Evolutionary conservation across 495 filamentous ascomycete genomes (phyloP).

Genomic region (Pyrenopolyporus hunteri): DNA sequence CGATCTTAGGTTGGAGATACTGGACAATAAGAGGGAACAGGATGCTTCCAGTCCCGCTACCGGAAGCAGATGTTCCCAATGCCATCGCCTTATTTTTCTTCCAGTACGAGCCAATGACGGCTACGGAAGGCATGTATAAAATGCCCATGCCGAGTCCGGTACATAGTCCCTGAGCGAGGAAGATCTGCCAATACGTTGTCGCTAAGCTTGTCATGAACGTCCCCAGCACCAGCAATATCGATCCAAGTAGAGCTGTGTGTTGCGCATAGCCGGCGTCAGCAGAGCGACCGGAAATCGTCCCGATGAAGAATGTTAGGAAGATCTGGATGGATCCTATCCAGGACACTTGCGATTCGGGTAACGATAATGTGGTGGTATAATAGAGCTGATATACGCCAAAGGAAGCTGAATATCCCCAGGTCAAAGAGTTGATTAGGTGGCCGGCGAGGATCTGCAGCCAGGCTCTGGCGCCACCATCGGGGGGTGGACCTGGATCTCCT

Average conservation of each 20-base stretch:
- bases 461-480: neutral
- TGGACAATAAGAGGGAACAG: conserved; percentile 49
- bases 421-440: neutral
- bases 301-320: conserved; percentile 45
- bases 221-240: conserved; percentile 69
- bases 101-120: conserved; percentile 78
- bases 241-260: conserved; percentile 60
- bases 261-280: conserved; percentile 67
- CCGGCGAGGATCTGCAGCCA: neutral
- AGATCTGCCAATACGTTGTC: conserved; percentile 75
- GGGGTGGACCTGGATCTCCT: neutral
- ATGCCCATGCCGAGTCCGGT: conserved; percentile 76
- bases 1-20: conserved; percentile 12
- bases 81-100: conserved; percentile 68
- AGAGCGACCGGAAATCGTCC: conserved; percentile 47
- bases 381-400: neutral
- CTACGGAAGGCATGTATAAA: conserved; percentile 71
- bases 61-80: conserved; percentile 65
- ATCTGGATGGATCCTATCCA: conserved; percentile 53
- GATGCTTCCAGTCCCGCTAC: conserved; percentile 64
- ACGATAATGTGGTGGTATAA: neutral
- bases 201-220: conserved; percentile 68
- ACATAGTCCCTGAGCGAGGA: conserved; percentile 81
- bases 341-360: conserved; percentile 16
- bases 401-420: neutral